Percentiles rank a stretch among this genome's conserved stretches.
Evolutionary conservation across 2,329 filamentous ascomycete genomes (phyloP).

Genomic region (Juglanconis oblonga): DNA sequence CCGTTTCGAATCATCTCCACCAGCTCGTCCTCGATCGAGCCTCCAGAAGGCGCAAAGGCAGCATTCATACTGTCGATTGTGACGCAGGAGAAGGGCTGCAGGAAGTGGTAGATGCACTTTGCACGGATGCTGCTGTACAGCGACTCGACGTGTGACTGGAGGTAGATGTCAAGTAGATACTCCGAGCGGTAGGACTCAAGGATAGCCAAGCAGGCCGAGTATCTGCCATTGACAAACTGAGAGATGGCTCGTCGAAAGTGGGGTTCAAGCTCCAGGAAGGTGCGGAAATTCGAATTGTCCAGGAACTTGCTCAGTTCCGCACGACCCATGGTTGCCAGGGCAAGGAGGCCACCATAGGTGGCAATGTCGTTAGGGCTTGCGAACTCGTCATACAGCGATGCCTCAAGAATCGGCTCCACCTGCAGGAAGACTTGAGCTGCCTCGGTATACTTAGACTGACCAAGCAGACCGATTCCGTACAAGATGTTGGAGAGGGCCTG

Average conservation of each 20-base stretch:
- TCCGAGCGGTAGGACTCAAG: conserved; percentile 79
- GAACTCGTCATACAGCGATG: conserved; percentile 63
- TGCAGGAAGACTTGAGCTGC: conserved; percentile 72
- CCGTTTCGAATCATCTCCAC: conserved; percentile 72
- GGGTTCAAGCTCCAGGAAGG: conserved; percentile 87
- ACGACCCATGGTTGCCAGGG: conserved; percentile 85
- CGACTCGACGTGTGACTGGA: conserved; percentile 68
- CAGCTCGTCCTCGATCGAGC: conserved; percentile 71
- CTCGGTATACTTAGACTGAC: conserved; percentile 47
- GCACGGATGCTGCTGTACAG: conserved; percentile 76
- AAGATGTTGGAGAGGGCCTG: conserved; percentile 52
- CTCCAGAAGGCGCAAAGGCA: conserved; percentile 66
- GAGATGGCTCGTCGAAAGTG: conserved; percentile 89
- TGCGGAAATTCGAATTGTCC: conserved; percentile 76
- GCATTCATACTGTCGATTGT: conserved; percentile 74
- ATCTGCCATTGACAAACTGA: conserved; percentile 87
- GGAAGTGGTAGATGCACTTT: conserved; percentile 92
- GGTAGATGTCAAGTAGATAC: conserved; percentile 85
- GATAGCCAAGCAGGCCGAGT: conserved; percentile 78
- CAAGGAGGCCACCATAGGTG: conserved; percentile 85
- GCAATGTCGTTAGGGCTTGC: conserved; percentile 85
- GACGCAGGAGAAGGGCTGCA: conserved; percentile 85
- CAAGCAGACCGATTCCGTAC: conserved; percentile 49
- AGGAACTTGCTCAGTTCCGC: conserved; percentile 70
- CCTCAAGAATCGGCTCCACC: conserved; percentile 49